phyloP scores from a whole-genome alignment of 2,329 filamentous ascomycete species.

The Helotiales sp. region DNA sequence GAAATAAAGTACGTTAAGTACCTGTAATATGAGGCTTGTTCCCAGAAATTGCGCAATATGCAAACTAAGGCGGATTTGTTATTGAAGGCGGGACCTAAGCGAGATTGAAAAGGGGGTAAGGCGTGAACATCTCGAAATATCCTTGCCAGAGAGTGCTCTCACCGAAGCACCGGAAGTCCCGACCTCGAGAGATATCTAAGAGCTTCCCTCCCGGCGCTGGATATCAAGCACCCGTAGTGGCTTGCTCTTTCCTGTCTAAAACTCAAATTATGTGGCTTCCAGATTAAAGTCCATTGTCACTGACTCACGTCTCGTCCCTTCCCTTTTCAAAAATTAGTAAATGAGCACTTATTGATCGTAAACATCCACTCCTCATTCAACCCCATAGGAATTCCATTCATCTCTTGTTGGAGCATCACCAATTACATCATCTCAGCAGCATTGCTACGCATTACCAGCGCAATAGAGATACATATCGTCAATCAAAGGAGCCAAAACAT shows the following conservation, averaged over 20 bases:
- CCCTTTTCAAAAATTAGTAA: too few species aligned
- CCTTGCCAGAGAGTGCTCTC: neutral
- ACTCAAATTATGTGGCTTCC: neutral
- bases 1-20: too few species aligned
- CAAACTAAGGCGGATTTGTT: neutral
- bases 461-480: neutral
- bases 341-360: too few species aligned
- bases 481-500: neutral
- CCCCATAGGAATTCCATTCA: too few species aligned
- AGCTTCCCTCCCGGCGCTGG: too few species aligned
- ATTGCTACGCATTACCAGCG: conserved; percentile 7
- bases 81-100: neutral
- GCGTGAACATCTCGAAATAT: too few species aligned
- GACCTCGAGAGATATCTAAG: too few species aligned
- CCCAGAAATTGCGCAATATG: neutral
- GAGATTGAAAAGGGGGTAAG: neutral
- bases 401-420: neutral
- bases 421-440: neutral
- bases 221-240: too few species aligned
- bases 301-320: neutral
- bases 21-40: too few species aligned
- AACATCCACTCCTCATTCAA: too few species aligned
- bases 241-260: neutral
- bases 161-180: neutral
- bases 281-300: neutral